Conservation (phyloP, 192 early-diverging fungal species). For the Podila minutissima region DNA sequence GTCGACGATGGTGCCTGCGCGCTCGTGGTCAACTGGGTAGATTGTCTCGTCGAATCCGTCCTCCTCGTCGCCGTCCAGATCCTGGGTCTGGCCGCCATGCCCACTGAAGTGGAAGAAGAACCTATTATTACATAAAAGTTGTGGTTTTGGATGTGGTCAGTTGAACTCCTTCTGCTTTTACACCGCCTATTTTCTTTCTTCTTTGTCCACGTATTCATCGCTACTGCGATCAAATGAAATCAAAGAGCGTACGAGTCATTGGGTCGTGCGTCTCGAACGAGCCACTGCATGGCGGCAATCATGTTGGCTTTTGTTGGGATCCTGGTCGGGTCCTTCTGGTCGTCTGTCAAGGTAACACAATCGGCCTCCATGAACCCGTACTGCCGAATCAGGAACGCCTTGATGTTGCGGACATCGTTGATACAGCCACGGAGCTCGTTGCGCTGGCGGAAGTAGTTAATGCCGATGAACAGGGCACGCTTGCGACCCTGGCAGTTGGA, state of each 20-base stretch:
- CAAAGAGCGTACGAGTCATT: slow-evolving; percentile 69
- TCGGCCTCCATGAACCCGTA: slow-evolving; percentile 75
- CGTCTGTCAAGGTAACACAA: slow-evolving; percentile 82
- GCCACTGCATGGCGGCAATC: slow-evolving; percentile 78
- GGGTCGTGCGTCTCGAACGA: slow-evolving; percentile 75
- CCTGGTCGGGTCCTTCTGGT: slow-evolving; percentile 69
- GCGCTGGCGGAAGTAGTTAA: slow-evolving; percentile 83
- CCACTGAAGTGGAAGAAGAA: slow-evolving; percentile 89
- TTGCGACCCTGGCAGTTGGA: slow-evolving; percentile 74
- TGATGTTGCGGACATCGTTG: slow-evolving; percentile 86
- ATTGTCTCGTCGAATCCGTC: slow-evolving; percentile 86
- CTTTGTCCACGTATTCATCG: too few species aligned
- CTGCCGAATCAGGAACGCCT: slow-evolving; percentile 69
- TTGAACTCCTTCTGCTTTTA: too few species aligned
- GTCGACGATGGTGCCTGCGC: slow-evolving; percentile 74
- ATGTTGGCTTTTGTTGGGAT: slow-evolving; percentile 83
- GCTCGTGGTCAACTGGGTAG: slow-evolving; percentile 66
- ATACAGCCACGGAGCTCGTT: slow-evolving; percentile 80
- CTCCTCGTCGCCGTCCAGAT: slow-evolving; percentile 77
- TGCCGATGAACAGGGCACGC: slow-evolving; percentile 89
- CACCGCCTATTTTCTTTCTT: too few species aligned
- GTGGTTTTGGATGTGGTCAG: neutral
- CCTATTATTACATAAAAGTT: slow-evolving; percentile 18
- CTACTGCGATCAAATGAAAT: neutral
- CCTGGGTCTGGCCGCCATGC: slow-evolving; percentile 72